Base-by-base conservation (phyloP, 257 asterid species). In the Penstemon eatonii region DNA sequence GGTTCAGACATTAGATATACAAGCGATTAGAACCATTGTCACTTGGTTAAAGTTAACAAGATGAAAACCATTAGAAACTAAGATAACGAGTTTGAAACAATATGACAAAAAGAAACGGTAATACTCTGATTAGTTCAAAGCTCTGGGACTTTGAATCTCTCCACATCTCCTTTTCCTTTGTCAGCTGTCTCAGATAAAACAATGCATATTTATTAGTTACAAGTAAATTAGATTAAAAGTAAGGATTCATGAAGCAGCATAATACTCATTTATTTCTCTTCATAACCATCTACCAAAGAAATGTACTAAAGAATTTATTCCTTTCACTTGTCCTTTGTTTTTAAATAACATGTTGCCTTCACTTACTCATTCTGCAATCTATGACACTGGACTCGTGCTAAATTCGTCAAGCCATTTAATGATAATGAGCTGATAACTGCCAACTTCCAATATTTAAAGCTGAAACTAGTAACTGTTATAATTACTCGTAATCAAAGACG, bases 121-220 rank as follows among this genome's bases (percentile, higher is more conserved):
- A 68, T 81, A 92, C 98, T 71, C 82, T 83, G 81, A 92, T 86
- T 67, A 90, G 82, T 44, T 90, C 89, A 60, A 89, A 83, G 80
- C 95, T 84, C 81, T 83, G 75, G 62, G 84, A 80, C 73, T 86
- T 89, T 11, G 98, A 84, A 73, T 81, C 93, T 77, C 79, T 82
- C 78, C 86, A 78, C 70, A 66, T 65, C 74, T 92, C 89, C 79
- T 81, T 92, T 71, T 89, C 95, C 80, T 80, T 89, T 61, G 81
- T 81, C 67, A 87, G 81, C 97, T 92, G 87, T 72, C 84, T 63
- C 60, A 69, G 53, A 62, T 65, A 68, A 71, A 64, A 70, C n/a
- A 54, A 40, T 25, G 38, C 58, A 37, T 36, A 66, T 65, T 44
- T 41, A 54, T 36, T 36, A 33, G 43, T 25, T 39, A 68, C 43